A percentile compares a stretch with the other conserved stretches of the same genome.
Conservation (phyloP, 1,139 yeast species). For the Kodamaea arcana region DNA sequence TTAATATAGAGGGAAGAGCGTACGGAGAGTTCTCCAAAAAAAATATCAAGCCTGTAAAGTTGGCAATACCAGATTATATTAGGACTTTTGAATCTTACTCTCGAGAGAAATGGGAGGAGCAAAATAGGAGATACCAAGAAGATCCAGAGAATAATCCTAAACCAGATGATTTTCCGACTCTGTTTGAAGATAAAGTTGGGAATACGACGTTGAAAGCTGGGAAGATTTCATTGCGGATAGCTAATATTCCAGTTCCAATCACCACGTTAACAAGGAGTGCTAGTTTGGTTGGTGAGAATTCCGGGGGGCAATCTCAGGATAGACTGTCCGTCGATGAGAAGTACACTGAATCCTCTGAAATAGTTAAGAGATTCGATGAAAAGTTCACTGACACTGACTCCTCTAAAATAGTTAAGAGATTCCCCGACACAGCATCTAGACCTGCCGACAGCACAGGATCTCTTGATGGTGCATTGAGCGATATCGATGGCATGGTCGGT, state of each 20-base stretch:
- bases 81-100: conserved; percentile 27
- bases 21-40: conserved; percentile 40
- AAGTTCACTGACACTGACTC: too few relatives aligned
- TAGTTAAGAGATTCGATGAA: too few relatives aligned
- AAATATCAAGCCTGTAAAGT: conserved; percentile 12
- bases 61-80: conserved; percentile 44
- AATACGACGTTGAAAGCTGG: conserved; percentile 28
- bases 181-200: conserved; percentile 18
- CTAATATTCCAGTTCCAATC: background rate
- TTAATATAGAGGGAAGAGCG: conserved; percentile 49
- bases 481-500: too few relatives aligned
- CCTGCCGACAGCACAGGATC: too few relatives aligned
- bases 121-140: conserved; percentile 21
- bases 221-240: conserved; percentile 20
- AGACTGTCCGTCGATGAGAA: too few relatives aligned
- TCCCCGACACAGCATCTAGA: too few relatives aligned
- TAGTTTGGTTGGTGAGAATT: too few relatives aligned
- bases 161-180: conserved; percentile 11
- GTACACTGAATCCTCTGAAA: too few relatives aligned
- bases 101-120: conserved; percentile 21
- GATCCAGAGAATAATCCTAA: conserved; percentile 25
- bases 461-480: too few relatives aligned
- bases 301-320: too few relatives aligned
- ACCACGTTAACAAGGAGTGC: background rate
- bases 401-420: too few relatives aligned